phyloP scores from a whole-genome alignment of 176 grass and related monocot genomes.

The Eleusine coracana region DNA sequence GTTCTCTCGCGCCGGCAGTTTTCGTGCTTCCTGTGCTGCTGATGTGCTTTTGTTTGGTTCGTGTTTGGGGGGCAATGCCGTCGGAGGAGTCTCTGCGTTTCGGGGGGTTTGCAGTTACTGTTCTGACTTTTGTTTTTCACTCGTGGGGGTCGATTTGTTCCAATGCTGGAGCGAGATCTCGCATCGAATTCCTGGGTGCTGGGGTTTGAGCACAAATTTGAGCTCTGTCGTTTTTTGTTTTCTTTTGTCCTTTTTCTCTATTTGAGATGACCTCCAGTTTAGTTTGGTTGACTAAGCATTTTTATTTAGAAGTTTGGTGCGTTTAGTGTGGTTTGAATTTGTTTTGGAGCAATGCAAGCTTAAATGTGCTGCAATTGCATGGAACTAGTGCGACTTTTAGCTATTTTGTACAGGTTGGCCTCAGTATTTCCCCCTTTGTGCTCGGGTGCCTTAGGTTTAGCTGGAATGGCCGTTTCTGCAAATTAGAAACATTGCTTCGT shows the following conservation, averaged over 20 bases:
- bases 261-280: constrained; percentile 17
- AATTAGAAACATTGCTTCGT: constrained; percentile 12
- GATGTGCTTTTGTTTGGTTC: constrained; percentile 1
- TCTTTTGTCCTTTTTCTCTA: background rate
- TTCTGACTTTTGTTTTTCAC: background rate
- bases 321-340: background rate
- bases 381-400: background rate
- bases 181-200: background rate
- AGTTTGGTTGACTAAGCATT: background rate
- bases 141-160: background rate
- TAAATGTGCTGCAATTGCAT: constrained; percentile 9
- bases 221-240: background rate
- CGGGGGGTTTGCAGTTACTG: background rate
- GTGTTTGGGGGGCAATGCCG: constrained; percentile 21
- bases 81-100: background rate
- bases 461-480: background rate
- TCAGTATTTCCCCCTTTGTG: background rate
- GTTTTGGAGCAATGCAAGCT: constrained; percentile 23
- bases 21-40: background rate
- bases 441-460: background rate
- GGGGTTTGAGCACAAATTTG: constrained; percentile 19
- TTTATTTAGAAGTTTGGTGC: background rate
- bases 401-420: background rate
- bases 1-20: background rate
- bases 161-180: constrained; percentile 38